Evolutionary conservation across 2,329 filamentous ascomycete genomes (phyloP), one percentile per base, ranked within the genome.

Genomic region (Diaporthe sp.): DNA sequence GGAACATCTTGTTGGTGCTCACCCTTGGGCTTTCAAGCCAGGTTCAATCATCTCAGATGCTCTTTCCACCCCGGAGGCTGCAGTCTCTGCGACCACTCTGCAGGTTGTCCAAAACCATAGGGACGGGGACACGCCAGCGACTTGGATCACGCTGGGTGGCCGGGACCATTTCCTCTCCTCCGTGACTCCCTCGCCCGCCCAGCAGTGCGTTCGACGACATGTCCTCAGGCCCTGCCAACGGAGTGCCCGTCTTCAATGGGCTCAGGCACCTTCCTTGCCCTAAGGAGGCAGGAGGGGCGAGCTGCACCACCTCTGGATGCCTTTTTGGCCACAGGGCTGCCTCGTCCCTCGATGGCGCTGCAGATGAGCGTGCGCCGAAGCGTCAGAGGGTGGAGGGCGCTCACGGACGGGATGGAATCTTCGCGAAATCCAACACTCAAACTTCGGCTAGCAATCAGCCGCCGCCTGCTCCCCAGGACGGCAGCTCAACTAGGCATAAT

Each of bases 211-310:
- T 25, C n/a, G 32, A 37, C 13, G 32, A n/a, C 63, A 68, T 68
- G 63, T 30, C 63, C 7, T 53, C 63, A n/a, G 44, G 4, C 19
- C 58, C 70, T 32, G 55, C 61, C 69, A 72, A 68, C 63, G 68
- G 55, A 25, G 74, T 75, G 44, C 74, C 74, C 47, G 35, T 75
- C n/a, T 75, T 75, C 74, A 74, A 69, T 15, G 74, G 74, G 19
- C 72, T 75, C 30, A 74, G 65, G 68, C 74, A 75, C 63, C 74
- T 75, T 25, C 68, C 74, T 25, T 75, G 74, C 55, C 74, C 74
- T 19, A 74, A 72, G 55, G 74, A 75, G 69, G 55, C 72, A 37
- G 72, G 61, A 70, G 72, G 74, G n/a, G 50, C 44, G 22, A 71
- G 50, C n/a, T 75, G 74, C 72, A 73, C 55, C 17, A 75, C 72